phyloP scores from a whole-genome alignment of 257 asterid genomes.

The Prunella vulgaris region DNA sequence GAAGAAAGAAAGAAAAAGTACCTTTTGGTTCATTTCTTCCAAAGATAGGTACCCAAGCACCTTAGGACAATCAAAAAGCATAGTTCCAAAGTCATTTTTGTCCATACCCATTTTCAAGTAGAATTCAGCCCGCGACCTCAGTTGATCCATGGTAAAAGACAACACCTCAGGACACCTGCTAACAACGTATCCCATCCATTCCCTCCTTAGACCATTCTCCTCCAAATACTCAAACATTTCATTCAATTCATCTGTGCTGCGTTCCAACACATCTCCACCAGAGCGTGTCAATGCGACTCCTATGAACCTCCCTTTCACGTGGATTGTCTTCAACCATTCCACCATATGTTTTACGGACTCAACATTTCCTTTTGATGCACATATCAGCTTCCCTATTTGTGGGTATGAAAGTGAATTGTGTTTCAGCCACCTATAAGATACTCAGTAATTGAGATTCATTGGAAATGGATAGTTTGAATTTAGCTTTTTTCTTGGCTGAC shows the following conservation, averaged over 20 bases:
- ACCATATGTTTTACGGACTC: constrained; percentile 48
- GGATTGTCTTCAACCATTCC: constrained; percentile 71
- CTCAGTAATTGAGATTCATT: constrained; percentile 5
- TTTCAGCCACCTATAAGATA: constrained; percentile 78
- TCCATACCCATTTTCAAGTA: constrained; percentile 73
- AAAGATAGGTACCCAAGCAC: constrained; percentile 73
- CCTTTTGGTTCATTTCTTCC: constrained; percentile 97
- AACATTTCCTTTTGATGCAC: constrained; percentile 67
- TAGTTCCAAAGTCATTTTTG: constrained; percentile 83
- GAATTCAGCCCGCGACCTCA: constrained; percentile 52
- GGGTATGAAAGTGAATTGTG: constrained; percentile 82
- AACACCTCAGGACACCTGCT: constrained; percentile 80
- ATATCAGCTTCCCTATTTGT: constrained; percentile 77
- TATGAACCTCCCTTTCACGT: constrained; percentile 77
- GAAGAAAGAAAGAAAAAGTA: constrained; percentile 4
- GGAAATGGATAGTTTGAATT: neutral
- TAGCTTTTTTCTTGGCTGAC: neutral
- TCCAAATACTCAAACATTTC: constrained; percentile 58
- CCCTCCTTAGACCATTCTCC: constrained; percentile 70
- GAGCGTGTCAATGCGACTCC: constrained; percentile 66
- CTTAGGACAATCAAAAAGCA: constrained; percentile 90
- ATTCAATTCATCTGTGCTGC: constrained; percentile 55
- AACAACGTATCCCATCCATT: constrained; percentile 86
- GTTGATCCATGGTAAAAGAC: constrained; percentile 69
- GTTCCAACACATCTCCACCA: constrained; percentile 45